Conservation (phyloP, 1,284 basidiomycete genomes). For the Ustilago curta region DNA sequence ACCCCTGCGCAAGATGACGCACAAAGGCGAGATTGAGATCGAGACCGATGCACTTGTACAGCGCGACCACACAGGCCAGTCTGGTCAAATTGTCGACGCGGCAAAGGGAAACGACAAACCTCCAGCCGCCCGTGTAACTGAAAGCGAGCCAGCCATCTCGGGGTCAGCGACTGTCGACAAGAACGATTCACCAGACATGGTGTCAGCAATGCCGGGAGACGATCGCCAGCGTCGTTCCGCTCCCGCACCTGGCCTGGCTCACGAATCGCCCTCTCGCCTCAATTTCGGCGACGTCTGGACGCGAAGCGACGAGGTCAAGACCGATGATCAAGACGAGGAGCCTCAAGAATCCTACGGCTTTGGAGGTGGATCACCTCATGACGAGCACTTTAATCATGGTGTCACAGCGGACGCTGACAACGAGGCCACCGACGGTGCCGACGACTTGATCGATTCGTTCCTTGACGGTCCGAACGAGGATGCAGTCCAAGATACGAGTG, state of each 20-base stretch:
- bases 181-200: not conserved
- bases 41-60: slow-evolving; percentile 49
- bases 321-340: slow-evolving; percentile 5
- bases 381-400: slow-evolving; percentile 13
- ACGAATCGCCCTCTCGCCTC: slow-evolving; percentile 28
- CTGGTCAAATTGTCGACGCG: slow-evolving; percentile 5
- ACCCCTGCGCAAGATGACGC: slow-evolving; percentile 67
- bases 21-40: slow-evolving; percentile 69
- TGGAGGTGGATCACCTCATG: slow-evolving; percentile 19
- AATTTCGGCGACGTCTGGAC: slow-evolving; percentile 40
- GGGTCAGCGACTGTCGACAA: not conserved
- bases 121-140: slow-evolving; percentile 22
- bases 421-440: slow-evolving; percentile 25
- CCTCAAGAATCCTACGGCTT: slow-evolving; percentile 35
- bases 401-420: slow-evolving; percentile 1
- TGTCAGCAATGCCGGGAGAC: not conserved
- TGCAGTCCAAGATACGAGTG: not conserved
- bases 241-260: slow-evolving; percentile 14
- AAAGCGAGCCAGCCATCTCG: slow-evolving; percentile 30
- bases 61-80: slow-evolving; percentile 37
- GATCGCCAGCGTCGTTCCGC: slow-evolving; percentile 20
- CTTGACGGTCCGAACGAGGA: slow-evolving; percentile 37
- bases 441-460: slow-evolving; percentile 64
- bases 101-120: not conserved
- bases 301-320: slow-evolving; percentile 7